phyloP scores from a whole-genome alignment of 2,329 filamentous ascomycete genomes.

The Sphaerulina vaccinii region DNA sequence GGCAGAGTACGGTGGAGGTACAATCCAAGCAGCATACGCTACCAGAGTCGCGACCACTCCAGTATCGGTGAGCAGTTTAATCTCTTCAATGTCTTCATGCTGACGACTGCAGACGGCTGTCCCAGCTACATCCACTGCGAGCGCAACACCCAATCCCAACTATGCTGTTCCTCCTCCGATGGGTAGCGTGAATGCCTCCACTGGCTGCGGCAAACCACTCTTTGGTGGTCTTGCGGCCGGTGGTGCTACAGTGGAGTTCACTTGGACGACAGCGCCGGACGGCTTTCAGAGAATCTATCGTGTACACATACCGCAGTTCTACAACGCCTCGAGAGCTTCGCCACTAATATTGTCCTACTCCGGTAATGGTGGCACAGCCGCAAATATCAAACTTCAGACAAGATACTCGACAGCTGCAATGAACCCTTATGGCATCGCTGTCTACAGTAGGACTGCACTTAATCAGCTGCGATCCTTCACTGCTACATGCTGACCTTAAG shows the following conservation, averaged over 20 bases:
- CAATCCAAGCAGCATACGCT: neutral
- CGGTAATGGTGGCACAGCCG: constrained; percentile 40
- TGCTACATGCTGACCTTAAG: no score
- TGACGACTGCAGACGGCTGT: neutral
- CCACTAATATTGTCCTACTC: constrained; percentile 49
- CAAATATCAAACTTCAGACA: constrained; percentile 42
- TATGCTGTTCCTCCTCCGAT: constrained; percentile 18
- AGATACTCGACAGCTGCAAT: constrained; percentile 44
- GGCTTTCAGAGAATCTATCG: constrained; percentile 38
- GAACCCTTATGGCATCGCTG: constrained; percentile 45
- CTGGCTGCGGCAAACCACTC: constrained; percentile 29
- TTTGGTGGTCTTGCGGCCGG: constrained; percentile 23
- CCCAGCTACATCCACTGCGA: neutral
- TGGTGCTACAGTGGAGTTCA: constrained; percentile 24
- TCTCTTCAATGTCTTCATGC: neutral
- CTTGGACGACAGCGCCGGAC: constrained; percentile 19
- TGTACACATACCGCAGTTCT: constrained; percentile 41
- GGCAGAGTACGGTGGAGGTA: neutral
- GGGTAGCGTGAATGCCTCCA: constrained; percentile 21
- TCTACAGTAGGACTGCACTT: no score
- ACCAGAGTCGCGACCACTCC: neutral
- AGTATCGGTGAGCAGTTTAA: neutral
- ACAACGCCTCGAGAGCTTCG: constrained; percentile 38
- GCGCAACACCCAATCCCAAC: constrained; percentile 22
- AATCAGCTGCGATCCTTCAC: no score